Percentiles rank a stretch among this genome's conserved stretches.
Conservation (phyloP, 73 alveolate genomes). For the Symbiodinium pilosum region DNA sequence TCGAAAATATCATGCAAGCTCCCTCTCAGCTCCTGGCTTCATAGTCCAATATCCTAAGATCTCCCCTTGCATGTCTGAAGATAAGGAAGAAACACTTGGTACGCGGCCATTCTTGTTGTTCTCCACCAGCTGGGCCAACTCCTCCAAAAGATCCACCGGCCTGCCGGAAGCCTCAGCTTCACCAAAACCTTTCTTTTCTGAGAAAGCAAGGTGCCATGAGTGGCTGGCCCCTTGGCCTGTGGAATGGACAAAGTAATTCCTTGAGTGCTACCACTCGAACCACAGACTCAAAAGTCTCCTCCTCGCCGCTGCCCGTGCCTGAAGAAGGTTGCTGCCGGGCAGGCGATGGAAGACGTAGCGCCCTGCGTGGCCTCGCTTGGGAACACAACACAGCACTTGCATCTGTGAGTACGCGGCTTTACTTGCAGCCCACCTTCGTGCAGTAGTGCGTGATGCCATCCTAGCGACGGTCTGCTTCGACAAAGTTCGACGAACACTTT, state of each 20-base stretch:
- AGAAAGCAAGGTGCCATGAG: background rate
- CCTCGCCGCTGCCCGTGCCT: background rate
- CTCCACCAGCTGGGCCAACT: constrained; percentile 57
- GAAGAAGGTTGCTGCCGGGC: constrained; percentile 83
- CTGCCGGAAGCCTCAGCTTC: too few relatives aligned
- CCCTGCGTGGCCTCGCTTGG: constrained; percentile 58
- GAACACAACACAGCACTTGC: background rate
- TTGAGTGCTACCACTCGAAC: background rate
- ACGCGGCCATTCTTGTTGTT: constrained; percentile 61
- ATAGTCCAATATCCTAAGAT: constrained; percentile 57
- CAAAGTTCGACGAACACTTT: too few relatives aligned
- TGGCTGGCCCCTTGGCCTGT: constrained; percentile 64
- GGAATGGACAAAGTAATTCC: constrained; percentile 89
- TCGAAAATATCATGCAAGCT: too few relatives aligned
- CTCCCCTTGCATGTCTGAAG: background rate
- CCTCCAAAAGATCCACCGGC: constrained; percentile 79
- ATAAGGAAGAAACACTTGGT: too few relatives aligned
- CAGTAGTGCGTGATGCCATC: constrained; percentile 88
- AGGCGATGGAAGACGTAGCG: constrained; percentile 47
- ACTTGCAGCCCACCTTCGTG: background rate
- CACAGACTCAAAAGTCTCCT: background rate
- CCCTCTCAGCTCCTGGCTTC: constrained; percentile 3
- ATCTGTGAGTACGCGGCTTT: background rate
- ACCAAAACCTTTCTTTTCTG: too few relatives aligned
- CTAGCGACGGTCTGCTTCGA: too few relatives aligned